Conservation (phyloP, 495 filamentous ascomycete genomes). For the Xylaria scruposa region DNA sequence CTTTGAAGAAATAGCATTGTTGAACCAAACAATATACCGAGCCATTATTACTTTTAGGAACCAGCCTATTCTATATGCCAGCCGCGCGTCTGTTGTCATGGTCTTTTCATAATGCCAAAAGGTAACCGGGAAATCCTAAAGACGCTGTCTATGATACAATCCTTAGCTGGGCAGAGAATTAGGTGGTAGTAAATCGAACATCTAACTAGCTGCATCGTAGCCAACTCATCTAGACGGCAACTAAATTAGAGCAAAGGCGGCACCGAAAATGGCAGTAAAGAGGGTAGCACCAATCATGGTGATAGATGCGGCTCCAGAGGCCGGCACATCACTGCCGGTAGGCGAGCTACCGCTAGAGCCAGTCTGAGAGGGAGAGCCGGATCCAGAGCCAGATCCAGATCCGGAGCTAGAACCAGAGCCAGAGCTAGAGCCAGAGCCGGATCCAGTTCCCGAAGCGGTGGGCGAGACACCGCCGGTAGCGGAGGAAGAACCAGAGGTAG, state of each 20-base stretch:
- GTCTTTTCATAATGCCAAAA: background rate
- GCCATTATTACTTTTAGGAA: conserved; percentile 15
- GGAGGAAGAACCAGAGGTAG: conserved; percentile 35
- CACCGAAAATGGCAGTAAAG: conserved; percentile 20
- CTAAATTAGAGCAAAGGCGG: conserved; percentile 30
- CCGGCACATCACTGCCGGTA: background rate
- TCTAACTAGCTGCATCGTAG: conserved; percentile 1
- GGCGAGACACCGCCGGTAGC: conserved; percentile 32
- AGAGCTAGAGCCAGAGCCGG: conserved; percentile 32
- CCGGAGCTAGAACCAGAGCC: conserved; percentile 25
- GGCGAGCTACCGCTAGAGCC: conserved; percentile 4
- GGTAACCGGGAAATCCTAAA: conserved; percentile 4
- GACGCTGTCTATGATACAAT: conserved; percentile 10
- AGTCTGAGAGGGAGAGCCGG: background rate
- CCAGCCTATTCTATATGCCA: conserved; percentile 25
- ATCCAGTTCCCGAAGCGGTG: conserved; percentile 26
- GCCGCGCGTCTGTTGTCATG: conserved; percentile 7
- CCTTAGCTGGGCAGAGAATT: conserved; percentile 8
- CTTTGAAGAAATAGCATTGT: background rate
- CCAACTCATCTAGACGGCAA: background rate
- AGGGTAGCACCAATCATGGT: conserved; percentile 25
- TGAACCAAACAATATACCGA: conserved; percentile 5
- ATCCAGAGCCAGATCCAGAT: background rate
- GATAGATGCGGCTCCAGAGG: conserved; percentile 17
- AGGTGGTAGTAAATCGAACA: conserved; percentile 18